These are phyloP conservation scores for Coemansia sp. DNA, from an alignment of 192 early-diverging fungal species.

Conservation along the genomic window DNA sequence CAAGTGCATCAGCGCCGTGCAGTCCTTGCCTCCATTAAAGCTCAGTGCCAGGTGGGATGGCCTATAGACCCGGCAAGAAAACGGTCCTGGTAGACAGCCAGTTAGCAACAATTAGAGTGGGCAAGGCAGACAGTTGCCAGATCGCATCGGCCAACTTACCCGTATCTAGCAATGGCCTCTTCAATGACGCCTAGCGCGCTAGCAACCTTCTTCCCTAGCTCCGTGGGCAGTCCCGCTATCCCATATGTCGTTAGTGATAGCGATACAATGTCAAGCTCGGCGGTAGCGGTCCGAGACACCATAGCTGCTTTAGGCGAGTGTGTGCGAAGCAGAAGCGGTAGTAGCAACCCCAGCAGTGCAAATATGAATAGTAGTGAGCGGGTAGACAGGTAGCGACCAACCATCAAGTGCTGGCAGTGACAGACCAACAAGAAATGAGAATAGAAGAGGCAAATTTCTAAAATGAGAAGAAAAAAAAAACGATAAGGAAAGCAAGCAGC, in stretches of 20 bases:
- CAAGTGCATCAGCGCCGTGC: constrained; percentile 86
- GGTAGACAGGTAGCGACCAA: not conserved
- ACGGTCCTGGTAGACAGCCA: not conserved
- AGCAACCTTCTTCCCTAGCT: constrained; percentile 34
- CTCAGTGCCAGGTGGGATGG: constrained; percentile 66
- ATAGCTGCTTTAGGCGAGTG: constrained; percentile 3
- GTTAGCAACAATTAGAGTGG: not conserved
- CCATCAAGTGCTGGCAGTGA: not conserved
- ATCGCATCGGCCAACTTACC: constrained; percentile 23
- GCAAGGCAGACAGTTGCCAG: not conserved
- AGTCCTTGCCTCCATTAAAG: constrained; percentile 98
- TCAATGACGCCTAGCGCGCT: constrained; percentile 42
- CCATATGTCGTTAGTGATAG: constrained; percentile 29
- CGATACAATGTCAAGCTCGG: constrained; percentile 29
- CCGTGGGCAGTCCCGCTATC: constrained; percentile 23
- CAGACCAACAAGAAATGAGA: not conserved
- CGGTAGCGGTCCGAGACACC: constrained; percentile 29
- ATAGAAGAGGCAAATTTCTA: not conserved
- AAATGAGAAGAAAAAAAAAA: not conserved
- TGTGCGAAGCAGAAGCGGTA: not conserved
- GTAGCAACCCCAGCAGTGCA: not conserved
- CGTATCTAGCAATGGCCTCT: constrained; percentile 51
- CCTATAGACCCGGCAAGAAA: constrained; percentile 41
- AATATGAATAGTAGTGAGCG: not conserved
- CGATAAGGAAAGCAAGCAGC: not conserved